These are phyloP conservation scores for Trichoderma sp. DNA, from an alignment of 2,329 filamentous ascomycete genomes.

Conservation along the genomic window DNA sequence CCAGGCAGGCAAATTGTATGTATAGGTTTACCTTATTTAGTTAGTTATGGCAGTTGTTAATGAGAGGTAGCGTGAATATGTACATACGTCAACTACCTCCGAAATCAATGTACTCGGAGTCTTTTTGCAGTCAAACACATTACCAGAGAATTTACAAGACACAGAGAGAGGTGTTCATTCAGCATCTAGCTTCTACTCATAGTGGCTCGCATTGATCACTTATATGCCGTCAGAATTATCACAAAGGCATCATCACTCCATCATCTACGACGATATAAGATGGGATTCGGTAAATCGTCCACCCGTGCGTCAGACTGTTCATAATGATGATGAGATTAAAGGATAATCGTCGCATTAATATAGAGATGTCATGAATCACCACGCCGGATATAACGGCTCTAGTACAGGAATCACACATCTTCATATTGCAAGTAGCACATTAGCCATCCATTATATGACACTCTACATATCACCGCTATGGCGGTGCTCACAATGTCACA, in stretches of 20 bases:
- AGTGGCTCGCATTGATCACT: background rate
- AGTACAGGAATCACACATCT: background rate
- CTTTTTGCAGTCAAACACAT: too few species aligned
- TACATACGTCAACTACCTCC: too few species aligned
- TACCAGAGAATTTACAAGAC: too few species aligned
- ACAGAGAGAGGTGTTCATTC: too few species aligned
- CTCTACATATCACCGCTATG: background rate
- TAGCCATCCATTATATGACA: background rate
- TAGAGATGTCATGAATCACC: background rate
- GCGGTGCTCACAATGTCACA: background rate
- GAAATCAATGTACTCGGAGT: too few species aligned
- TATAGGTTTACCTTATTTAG: too few species aligned
- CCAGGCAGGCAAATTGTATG: too few species aligned
- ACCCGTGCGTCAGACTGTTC: background rate
- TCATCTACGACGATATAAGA: background rate
- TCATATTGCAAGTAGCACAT: background rate
- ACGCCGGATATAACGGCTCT: background rate
- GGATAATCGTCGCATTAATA: background rate
- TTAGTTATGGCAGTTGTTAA: too few species aligned
- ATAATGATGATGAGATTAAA: background rate
- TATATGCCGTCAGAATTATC: background rate
- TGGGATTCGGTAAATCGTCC: background rate
- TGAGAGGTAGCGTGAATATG: too few species aligned
- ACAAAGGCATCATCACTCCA: background rate
- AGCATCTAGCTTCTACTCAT: too few species aligned